phyloP scores from a whole-genome alignment of 2,329 filamentous ascomycete species.

The Paraconiothyrium sp. region DNA sequence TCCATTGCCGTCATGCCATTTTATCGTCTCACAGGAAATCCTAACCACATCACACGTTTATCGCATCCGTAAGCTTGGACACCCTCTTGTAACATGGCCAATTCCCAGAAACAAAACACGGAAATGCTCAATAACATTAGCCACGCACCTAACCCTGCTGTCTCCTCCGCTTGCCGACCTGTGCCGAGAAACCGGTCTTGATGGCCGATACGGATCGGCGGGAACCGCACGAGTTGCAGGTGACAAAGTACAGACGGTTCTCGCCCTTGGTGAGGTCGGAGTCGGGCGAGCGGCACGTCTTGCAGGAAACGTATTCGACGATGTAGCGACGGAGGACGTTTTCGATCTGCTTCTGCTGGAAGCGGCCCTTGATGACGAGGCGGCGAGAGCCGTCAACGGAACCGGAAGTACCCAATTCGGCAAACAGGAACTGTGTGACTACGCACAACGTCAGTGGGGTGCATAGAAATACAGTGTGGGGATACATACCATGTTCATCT shows the following conservation, averaged over 20 bases:
- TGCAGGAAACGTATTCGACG: slow-evolving; percentile 98
- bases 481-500: slow-evolving; percentile 75
- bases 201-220: slow-evolving; percentile 92
- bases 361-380: slow-evolving; percentile 98
- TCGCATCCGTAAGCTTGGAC: background rate
- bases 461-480: too few species aligned
- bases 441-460: background rate
- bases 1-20: slow-evolving; percentile 8
- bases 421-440: slow-evolving; percentile 95
- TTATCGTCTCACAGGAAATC: slow-evolving; percentile 9
- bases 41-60: background rate
- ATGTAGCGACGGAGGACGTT: slow-evolving; percentile 96
- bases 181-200: slow-evolving; percentile 99
- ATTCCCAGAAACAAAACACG: slow-evolving; percentile 10
- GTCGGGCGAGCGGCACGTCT: slow-evolving; percentile 74
- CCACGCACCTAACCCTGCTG: slow-evolving; percentile 75
- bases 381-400: slow-evolving; percentile 92
- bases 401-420: slow-evolving; percentile 96
- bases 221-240: slow-evolving; percentile 77
- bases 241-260: slow-evolving; percentile 98
- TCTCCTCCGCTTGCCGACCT: slow-evolving; percentile 98
- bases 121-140: slow-evolving; percentile 3
- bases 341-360: slow-evolving; percentile 99
- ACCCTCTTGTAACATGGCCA: background rate
- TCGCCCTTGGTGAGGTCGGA: slow-evolving; percentile 89